phyloP scores from a whole-genome alignment of 805 yeast species.

The Helenozyma baotianmanensis region DNA sequence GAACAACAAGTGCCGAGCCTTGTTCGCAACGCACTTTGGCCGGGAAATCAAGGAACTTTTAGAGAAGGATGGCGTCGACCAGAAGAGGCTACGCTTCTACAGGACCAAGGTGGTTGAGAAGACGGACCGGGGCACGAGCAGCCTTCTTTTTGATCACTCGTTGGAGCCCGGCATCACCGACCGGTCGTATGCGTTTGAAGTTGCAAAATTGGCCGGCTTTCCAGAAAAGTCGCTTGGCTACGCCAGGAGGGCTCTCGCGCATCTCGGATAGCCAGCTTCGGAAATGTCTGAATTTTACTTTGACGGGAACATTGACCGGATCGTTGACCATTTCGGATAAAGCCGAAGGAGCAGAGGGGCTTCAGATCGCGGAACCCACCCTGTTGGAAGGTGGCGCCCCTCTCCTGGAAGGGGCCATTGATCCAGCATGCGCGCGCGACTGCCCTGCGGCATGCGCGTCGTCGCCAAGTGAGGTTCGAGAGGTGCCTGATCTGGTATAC shows the following conservation, averaged over 20 bases:
- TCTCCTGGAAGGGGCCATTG: no score
- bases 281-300: no score
- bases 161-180: conserved; percentile 64
- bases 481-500: no score
- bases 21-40: conserved; percentile 88
- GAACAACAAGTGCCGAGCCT: conserved; percentile 58
- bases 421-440: no score
- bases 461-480: no score
- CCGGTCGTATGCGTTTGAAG: conserved; percentile 70
- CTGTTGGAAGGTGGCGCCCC: no score
- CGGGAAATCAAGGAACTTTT: conserved; percentile 36
- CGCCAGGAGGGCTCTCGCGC: conserved; percentile 39
- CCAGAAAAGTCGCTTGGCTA: conserved; percentile 53
- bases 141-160: conserved; percentile 48
- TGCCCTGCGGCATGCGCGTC: no score
- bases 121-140: conserved; percentile 11
- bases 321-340: no score
- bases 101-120: conserved; percentile 29
- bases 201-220: conserved; percentile 77
- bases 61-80: conserved; percentile 23
- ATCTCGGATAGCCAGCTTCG: neutral
- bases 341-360: no score
- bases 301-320: no score
- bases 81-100: conserved; percentile 22
- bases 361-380: no score